A percentile compares a stretch with the other conserved stretches of the same genome.
Conservation (phyloP, 2,329 filamentous ascomycete genomes). For the Fusarium caatingaense region DNA sequence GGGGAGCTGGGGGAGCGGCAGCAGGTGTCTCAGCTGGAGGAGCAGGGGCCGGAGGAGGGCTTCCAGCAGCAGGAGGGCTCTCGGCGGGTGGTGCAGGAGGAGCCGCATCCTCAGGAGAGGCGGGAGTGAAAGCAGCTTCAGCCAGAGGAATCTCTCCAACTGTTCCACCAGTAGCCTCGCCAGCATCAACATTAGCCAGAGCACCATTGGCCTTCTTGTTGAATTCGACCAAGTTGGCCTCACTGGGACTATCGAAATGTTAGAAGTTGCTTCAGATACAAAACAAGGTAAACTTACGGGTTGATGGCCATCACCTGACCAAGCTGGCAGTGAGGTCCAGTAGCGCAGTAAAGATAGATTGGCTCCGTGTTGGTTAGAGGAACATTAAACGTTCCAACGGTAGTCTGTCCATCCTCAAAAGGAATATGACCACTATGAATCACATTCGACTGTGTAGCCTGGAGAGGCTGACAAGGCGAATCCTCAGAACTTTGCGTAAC, state of each 20-base stretch:
- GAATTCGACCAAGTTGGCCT: constrained; percentile 34
- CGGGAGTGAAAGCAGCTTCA: constrained; percentile 37
- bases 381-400: constrained; percentile 60
- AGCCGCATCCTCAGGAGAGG: constrained; percentile 25
- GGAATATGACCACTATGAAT: constrained; percentile 58
- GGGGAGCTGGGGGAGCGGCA: too few relatives aligned
- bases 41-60: not conserved
- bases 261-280: not conserved
- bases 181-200: constrained; percentile 37
- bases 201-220: constrained; percentile 35
- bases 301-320: constrained; percentile 66
- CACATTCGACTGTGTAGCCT: constrained; percentile 47
- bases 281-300: constrained; percentile 47
- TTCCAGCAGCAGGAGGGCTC: not conserved
- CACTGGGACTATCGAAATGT: constrained; percentile 21
- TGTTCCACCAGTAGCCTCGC: constrained; percentile 33
- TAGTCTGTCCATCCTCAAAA: constrained; percentile 50
- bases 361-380: constrained; percentile 57
- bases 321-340: constrained; percentile 59
- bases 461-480: constrained; percentile 54
- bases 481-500: constrained; percentile 55
- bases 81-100: constrained; percentile 17
- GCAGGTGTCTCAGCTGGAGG: not conserved
- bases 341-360: constrained; percentile 64
- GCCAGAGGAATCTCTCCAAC: constrained; percentile 39